phyloP scores from a whole-genome alignment of 768 basidiomycete species.

The Termitomyces sp. region DNA sequence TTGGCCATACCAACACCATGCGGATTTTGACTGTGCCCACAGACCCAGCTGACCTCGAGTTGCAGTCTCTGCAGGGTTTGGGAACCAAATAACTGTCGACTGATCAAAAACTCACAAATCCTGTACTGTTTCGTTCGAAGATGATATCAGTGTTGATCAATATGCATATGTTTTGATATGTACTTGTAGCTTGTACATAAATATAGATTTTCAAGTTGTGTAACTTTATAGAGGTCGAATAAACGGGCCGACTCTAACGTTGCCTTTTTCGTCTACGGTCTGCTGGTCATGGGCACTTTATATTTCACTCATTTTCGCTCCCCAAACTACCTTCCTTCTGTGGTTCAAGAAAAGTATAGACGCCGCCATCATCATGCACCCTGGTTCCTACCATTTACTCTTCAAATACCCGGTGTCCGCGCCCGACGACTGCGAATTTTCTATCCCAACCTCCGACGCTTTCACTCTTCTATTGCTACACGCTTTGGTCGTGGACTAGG shows the following conservation, averaged over 20 bases:
- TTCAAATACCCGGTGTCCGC: constrained; percentile 56
- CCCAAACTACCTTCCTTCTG: constrained; percentile 29
- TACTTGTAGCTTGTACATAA: background rate
- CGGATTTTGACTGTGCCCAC: constrained; percentile 82
- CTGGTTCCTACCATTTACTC: constrained; percentile 54
- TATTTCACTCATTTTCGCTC: constrained; percentile 15
- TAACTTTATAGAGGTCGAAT: background rate
- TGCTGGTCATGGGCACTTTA: constrained; percentile 3
- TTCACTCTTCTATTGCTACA: constrained; percentile 50
- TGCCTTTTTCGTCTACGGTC: background rate
- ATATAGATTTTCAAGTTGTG: background rate
- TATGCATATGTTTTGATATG: background rate
- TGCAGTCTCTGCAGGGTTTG: constrained; percentile 48
- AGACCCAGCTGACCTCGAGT: constrained; percentile 69
- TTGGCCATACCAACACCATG: constrained; percentile 92
- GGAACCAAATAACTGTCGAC: constrained; percentile 9
- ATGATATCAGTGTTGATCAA: background rate
- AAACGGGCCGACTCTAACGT: background rate
- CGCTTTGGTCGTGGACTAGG: constrained; percentile 59
- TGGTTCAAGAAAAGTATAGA: constrained; percentile 62
- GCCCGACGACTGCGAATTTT: constrained; percentile 51
- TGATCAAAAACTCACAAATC: background rate
- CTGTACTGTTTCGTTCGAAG: background rate
- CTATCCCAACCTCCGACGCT: constrained; percentile 53
- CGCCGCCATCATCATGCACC: constrained; percentile 35